Percentiles rank a stretch among this genome's conserved stretches.
Conservation (phyloP, 768 basidiomycete genomes). For the Phanerochaete sordida region DNA sequence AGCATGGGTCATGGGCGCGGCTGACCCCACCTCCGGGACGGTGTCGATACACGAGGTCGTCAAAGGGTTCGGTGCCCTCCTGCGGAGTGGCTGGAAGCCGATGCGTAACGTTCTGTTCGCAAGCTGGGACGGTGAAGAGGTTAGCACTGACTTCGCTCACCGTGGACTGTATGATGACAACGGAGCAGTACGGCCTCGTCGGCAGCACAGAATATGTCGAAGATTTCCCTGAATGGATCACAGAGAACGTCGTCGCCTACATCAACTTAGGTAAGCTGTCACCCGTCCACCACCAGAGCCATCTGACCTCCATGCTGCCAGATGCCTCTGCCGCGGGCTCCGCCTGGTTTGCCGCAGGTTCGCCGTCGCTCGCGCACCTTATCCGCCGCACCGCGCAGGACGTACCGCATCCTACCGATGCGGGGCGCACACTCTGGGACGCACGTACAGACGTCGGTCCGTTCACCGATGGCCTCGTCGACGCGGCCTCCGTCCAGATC, state of each 20-base stretch:
- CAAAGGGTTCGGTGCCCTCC: constrained; percentile 65
- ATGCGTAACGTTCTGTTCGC: constrained; percentile 72
- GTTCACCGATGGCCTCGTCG: constrained; percentile 34
- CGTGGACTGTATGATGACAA: neutral
- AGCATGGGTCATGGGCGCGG: constrained; percentile 78
- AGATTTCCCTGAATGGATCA: constrained; percentile 83
- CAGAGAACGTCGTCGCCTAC: constrained; percentile 78
- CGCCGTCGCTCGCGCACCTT: constrained; percentile 81
- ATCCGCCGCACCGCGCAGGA: constrained; percentile 63
- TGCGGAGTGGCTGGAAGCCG: constrained; percentile 79
- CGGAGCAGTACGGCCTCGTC: constrained; percentile 57
- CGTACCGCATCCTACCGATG: constrained; percentile 68
- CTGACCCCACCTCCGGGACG: constrained; percentile 79
- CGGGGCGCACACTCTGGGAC: constrained; percentile 73
- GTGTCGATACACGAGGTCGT: constrained; percentile 76
- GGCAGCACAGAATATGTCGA: constrained; percentile 94
- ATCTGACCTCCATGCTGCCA: constrained; percentile 16
- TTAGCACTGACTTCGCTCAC: constrained; percentile 12
- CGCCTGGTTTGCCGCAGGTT: constrained; percentile 52
- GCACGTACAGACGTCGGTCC: constrained; percentile 58
- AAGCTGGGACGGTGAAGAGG: constrained; percentile 80
- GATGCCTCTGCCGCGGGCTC: constrained; percentile 67
- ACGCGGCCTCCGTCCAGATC: constrained; percentile 39
- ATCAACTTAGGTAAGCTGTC: constrained; percentile 64
- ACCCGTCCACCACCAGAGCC: neutral